Evolutionary conservation across 2,329 filamentous ascomycete species (phyloP), one percentile per base, ranked within the genome.

Genomic region (Lecanicillium sp.): DNA sequence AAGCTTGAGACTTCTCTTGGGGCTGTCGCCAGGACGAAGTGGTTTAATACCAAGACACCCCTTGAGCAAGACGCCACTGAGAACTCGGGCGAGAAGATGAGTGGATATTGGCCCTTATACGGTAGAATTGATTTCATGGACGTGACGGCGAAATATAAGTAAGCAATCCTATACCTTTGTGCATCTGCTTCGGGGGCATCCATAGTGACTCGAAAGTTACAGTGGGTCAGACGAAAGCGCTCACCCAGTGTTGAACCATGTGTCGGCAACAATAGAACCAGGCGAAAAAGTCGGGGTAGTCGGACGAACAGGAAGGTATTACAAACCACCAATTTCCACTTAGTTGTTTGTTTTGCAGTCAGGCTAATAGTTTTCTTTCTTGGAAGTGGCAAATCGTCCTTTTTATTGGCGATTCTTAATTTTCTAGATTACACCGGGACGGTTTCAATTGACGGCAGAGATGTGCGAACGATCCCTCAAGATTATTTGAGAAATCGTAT

Each of bases 221-320:
- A 2, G 27, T 20, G n/a, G 37, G 29, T 7, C 32, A 33, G 5
- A 22, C 34, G 11, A 31, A 29, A 14, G 30, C 20, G 8, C 36
- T 44, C 12, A 41, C 36, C 12, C 46, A 52, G 3, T 45, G 60
- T 7, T 43, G 47, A 13, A 36, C 11, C 7, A 51, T 11, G 25
- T 61, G 3, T 46, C 45, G 6, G 43, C 60, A 6, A 49, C 47
- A 6, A 50, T 61, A 35, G 4, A 50, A 56, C 39, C 38, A 3
- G 38, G 38, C 4, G 16, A 35, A 20, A 59, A 58, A 33, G 44
- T 62, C 7, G 59, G 51, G 11, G 47, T 64, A 14, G 58, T 58
- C 30, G 60, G 60, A 3, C 49, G 60, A 8, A 61, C 58, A 1
- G 60, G 57, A 15, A 55, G 52, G 50, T 42, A 22, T 25, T n/a